These are phyloP conservation scores for Saccharomycopsis phalli DNA, from an alignment of 1,139 yeast genomes.

Conservation along the genomic window DNA sequence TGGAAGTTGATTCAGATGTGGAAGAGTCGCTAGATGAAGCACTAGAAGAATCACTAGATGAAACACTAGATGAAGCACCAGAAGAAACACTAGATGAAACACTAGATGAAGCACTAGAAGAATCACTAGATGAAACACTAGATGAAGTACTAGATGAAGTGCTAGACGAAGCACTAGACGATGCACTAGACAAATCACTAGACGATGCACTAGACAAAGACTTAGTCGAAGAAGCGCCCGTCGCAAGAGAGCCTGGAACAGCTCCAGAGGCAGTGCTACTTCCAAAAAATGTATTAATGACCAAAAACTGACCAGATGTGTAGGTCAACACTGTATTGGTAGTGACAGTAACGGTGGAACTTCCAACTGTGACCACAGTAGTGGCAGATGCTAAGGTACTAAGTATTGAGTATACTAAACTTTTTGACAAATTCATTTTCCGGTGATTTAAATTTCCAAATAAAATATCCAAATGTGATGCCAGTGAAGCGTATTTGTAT, in stretches of 20 bases:
- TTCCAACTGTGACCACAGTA: constrained; percentile 11
- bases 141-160: not conserved
- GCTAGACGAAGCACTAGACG: constrained; percentile 2
- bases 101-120: not conserved
- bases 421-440: constrained; percentile 6
- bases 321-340: constrained; percentile 18
- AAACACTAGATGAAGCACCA: constrained; percentile 1
- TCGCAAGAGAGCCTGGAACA: not conserved
- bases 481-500: too few species aligned
- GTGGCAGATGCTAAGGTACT: constrained; percentile 12
- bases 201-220: not conserved
- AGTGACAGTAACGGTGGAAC: constrained; percentile 5
- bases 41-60: not conserved
- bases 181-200: constrained; percentile 2
- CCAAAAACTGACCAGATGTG: constrained; percentile 18
- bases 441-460: too few species aligned
- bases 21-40: constrained; percentile 5
- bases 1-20: constrained; percentile 3
- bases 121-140: constrained; percentile 1
- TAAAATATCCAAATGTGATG: too few species aligned
- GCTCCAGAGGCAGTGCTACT: constrained; percentile 2
- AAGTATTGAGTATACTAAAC: constrained; percentile 5
- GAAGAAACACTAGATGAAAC: constrained; percentile 2
- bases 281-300: constrained; percentile 20
- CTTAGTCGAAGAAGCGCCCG: not conserved